Base-by-base conservation (phyloP, 179 eudicot species). In the Spinacia oleracea region DNA sequence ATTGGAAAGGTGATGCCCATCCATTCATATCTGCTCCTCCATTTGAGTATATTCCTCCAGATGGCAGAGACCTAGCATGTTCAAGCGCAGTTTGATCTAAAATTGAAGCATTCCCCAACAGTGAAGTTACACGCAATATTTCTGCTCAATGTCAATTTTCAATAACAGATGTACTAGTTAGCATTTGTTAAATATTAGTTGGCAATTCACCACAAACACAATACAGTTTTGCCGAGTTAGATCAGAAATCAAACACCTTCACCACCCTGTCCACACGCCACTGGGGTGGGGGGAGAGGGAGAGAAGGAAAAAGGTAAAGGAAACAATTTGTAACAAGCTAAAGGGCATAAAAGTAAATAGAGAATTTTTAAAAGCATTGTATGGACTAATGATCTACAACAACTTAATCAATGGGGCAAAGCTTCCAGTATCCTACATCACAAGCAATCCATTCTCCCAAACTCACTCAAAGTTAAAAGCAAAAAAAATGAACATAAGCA, bases 41-140 rank as follows among this genome's bases (percentile, higher is more conserved):
- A 86, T 89, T 91, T 75, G 91, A 87, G 92, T 68, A 93, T 72
- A 92, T 83, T 88, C 99, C 99, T 96, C 99, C 99, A 85, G 98
- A 91, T 81, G 91, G 90, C 89, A 91, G 89, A 86, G 93, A 90
- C 91, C 99, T 96, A 84, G 93, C 98, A 90, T 89, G 96, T 88
- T 96, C 98, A 91, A 93, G 91, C 88, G 93, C 94, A 87, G 91
- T 86, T 93, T 93, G 99, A 84, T 93, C 99, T 96, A 92, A 90
- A 92, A 93, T 81, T 86, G 98, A 91, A 80, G 98, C 94, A 90
- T 89, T 96, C 97, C 96, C 97, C 99, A 96, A 91, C 86, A 93
- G 89, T 79, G 97, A 86, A 85, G 97, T 90, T 89, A 96, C 93
- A 92, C 99, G 98, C 94, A 96, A 82, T 84, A 96, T 92, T 92